phyloP scores from a whole-genome alignment of 306 rosid species.

The Leucaena leucocephala region DNA sequence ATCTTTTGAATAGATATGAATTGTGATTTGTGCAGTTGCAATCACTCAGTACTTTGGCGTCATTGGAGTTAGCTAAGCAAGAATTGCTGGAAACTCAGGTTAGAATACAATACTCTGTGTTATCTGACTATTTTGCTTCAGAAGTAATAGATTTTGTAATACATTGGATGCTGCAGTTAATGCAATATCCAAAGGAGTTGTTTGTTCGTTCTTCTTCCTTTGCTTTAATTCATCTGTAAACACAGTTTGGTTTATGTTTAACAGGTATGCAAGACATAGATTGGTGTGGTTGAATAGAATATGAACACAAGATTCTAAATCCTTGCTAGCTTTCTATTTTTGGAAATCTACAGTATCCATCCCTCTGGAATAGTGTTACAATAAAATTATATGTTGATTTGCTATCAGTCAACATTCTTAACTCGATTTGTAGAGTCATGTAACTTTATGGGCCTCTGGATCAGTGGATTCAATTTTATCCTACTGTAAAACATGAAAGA shows the following conservation, averaged over 20 bases:
- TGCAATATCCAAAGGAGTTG: background rate
- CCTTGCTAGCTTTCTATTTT: background rate
- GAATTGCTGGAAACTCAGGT: conserved; percentile 61
- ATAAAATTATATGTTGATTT: background rate
- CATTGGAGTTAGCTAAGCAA: conserved; percentile 59
- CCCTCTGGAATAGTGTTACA: background rate
- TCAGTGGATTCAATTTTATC: background rate
- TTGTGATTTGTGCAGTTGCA: conserved; percentile 61
- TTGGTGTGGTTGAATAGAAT: background rate
- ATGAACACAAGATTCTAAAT: background rate
- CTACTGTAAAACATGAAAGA: background rate
- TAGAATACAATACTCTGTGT: conserved; percentile 29
- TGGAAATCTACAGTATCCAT: background rate
- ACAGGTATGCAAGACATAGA: background rate
- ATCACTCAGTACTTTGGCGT: conserved; percentile 68
- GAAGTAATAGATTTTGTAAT: background rate
- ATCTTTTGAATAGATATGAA: conserved; percentile 14
- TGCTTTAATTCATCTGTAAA: background rate
- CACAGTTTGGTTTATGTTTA: background rate
- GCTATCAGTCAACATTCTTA: background rate
- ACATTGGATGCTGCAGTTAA: background rate
- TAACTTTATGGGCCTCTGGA: background rate
- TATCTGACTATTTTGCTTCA: conserved; percentile 15
- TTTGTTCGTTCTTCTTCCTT: background rate
- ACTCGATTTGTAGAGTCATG: background rate